Base-by-base conservation (phyloP, 2,329 filamentous ascomycete species). In the Sarocladium strictum region DNA sequence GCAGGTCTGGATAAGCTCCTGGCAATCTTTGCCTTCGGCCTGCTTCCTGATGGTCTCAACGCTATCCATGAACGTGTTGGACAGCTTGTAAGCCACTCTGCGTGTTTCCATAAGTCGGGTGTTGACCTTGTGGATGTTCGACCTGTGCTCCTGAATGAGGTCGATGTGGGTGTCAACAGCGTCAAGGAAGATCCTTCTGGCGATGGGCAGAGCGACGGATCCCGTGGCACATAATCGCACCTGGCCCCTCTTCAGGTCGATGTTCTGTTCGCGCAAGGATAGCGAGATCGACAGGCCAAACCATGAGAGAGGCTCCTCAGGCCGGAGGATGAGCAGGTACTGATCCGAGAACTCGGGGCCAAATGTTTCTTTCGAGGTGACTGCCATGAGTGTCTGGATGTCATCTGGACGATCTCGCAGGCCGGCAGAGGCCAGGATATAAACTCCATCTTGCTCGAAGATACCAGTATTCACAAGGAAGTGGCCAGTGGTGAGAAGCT, bases 41-140 rank as follows among this genome's bases (percentile, higher is more conserved):
- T 99, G 93, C 61, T 85, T 85, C 59, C 91, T 83, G 59, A 99
- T 94, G 58, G 90, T 90, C 67, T 96, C 90, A 43, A 99, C 94
- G 66, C 91, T 97, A 69, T 97, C 93, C 90, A 99, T 97, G 71
- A 99, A 97, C 6, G 91, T 90, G 71, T 97, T 97, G 53, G 91
- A 96, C 41, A 99, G 79, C 70, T 96, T 96, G 76, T 95, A 97
- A 2, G 93, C 90, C 2, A 95, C 95, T 67, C 92, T 91, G 63
- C 95, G 92, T 63, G 97, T 96, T 67, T 96, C 95, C 63, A 90
- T 93, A 59, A 99, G 75, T 67, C 95, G 89, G 52, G 86, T 76
- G 65, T 97, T 95, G 61, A 99, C 94, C 62, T 95, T 90, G 59
- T 90, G 88, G 37, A 99, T 79, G 66, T 97, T 97, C 19, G 94